Percentiles rank a stretch among this genome's conserved stretches.
Evolutionary conservation across 164 flowering plant species (phyloP).

Genomic region (Berberis vulgaris): DNA sequence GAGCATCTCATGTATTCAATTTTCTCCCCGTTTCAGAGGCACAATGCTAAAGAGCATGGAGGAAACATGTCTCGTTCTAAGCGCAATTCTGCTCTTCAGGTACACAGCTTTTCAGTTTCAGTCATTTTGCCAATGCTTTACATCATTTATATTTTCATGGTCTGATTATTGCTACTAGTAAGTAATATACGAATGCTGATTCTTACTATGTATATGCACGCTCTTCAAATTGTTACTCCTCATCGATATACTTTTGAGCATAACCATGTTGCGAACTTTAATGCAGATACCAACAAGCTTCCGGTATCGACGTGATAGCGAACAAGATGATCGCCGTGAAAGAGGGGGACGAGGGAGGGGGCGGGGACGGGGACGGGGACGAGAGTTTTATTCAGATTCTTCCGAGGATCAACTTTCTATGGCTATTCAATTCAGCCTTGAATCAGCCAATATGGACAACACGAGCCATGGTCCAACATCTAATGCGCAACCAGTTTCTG

Average conservation of each 20-base stretch:
- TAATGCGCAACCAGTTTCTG: slow-evolving; percentile 16
- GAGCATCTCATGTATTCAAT: neutral
- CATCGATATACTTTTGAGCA: neutral
- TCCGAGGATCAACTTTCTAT: slow-evolving; percentile 47
- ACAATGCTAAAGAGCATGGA: slow-evolving; percentile 76
- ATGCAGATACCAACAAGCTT: slow-evolving; percentile 89
- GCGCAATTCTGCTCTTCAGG: slow-evolving; percentile 93
- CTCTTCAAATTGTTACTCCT: slow-evolving; percentile 3
- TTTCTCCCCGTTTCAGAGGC: slow-evolving; percentile 49
- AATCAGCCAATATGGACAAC: slow-evolving; percentile 29
- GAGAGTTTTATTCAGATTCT: slow-evolving; percentile 36
- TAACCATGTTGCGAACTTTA: neutral
- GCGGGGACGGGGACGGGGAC: neutral
- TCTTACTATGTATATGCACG: neutral
- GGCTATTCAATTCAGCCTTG: slow-evolving; percentile 70
- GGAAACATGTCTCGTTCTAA: slow-evolving; percentile 88
- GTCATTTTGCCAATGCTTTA: too few relatives aligned
- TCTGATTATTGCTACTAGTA: too few relatives aligned
- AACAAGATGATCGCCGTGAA: slow-evolving; percentile 54
- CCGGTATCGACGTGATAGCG: slow-evolving; percentile 46
- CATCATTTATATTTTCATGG: too few relatives aligned
- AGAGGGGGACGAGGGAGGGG: neutral
- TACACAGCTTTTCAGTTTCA: neutral
- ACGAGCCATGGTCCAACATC: slow-evolving; percentile 26
- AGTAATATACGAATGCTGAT: too few relatives aligned